Evolutionary conservation across 306 rosid genomes (phyloP), one percentile per base, ranked within the genome.

Genomic region (Cyamopsis tetragonoloba): DNA sequence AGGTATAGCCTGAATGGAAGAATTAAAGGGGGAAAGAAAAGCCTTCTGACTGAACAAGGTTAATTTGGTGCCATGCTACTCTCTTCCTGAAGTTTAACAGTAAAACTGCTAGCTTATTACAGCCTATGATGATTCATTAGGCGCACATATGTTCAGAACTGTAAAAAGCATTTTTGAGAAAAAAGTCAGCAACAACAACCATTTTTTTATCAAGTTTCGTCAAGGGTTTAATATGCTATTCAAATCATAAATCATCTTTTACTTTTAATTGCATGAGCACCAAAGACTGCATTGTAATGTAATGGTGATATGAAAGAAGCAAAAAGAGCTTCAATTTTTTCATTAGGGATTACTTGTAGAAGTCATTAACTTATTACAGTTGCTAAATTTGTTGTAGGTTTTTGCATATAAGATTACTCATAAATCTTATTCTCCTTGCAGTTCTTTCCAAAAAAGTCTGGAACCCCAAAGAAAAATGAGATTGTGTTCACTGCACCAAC

Each of bases 401-500:
- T 61, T 73, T 38, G 35, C 63, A 13, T 18, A 23, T 44, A 65
- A 59, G 63, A 66, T 41, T 41, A 66, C 71, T 44, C 18, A 37
- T 66, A 61, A 59, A 51, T 75, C 63, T 24, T 68, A 77, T 64
- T 34, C 73, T 26, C 56, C 64, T 35, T 68, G 79, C 95, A 93
- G 98, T 86, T 88, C 69, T 77, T 88, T 55, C 97, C 95, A 20
- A 93, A 83, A 79, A 91, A 74, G 83, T 77, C 83, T 73, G 95
- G 92, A 76, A 85, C 96, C 50, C 98, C 91, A 10, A 88, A 77
- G 93, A 93, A 86, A 79, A 85, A 79, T 57, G 98, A 93, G 83
- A 81, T 93, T 23, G 55, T 86, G 70, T 89, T 93, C 81, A 81
- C 87, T 15, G 80, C 97, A 54, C 98, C 98, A 15, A 86, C 98